A percentile compares a stretch with the other conserved stretches of the same genome.
Conservation (phyloP, 108 stramenopile genomes). For the Tribonema minus region DNA sequence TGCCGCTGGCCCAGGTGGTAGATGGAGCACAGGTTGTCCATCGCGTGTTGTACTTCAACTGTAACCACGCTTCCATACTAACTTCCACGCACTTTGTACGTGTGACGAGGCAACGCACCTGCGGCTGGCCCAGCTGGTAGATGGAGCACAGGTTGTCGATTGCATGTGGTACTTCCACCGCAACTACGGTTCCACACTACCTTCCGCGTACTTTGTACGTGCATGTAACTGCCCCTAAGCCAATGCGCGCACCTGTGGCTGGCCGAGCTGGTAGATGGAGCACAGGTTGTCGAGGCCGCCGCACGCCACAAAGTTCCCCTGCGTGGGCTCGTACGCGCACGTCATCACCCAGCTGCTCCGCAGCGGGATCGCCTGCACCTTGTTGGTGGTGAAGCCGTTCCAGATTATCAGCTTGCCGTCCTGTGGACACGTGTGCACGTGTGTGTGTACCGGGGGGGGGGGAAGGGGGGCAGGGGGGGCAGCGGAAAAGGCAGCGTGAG, state of each 20-base stretch:
- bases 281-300: conserved; percentile 99
- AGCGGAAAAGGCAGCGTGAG: no score
- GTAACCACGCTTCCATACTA: no score
- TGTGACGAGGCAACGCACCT: no score
- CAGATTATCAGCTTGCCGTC: conserved; percentile 98
- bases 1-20: conserved; percentile 72
- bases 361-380: conserved; percentile 72
- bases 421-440: conserved; percentile 63
- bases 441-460: no score
- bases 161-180: no score
- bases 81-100: no score
- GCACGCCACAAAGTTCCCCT: conserved; percentile 84
- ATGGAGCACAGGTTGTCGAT: conserved; percentile 99
- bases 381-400: conserved; percentile 88
- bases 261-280: conserved; percentile 82
- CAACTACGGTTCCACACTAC: no score
- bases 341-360: conserved; percentile 98
- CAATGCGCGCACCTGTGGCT: conserved; percentile 9
- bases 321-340: conserved; percentile 91
- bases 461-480: no score
- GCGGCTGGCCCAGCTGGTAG: conserved; percentile 67
- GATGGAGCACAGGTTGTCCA: conserved; percentile 96
- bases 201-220: no score
- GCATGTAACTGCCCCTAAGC: no score
- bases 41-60: no score